A percentile compares a stretch with the other conserved stretches of the same genome.
Evolutionary conservation across 176 grass and related monocot genomes (phyloP).

Genomic region (Bromus sterilis): DNA sequence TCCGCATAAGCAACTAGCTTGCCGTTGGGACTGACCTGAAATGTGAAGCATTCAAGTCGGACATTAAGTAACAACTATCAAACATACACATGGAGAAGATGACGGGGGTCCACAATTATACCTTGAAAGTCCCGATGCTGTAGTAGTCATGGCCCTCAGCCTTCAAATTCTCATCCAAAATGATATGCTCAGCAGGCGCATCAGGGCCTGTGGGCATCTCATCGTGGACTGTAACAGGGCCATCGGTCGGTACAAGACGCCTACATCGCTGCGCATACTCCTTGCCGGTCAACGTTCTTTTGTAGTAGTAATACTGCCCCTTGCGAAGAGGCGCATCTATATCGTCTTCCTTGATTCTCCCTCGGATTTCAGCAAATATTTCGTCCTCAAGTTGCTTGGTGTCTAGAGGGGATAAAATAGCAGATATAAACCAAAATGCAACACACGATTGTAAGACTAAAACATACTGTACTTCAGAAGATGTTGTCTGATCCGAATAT

Average conservation of each 20-base stretch:
- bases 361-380: constrained; percentile 91
- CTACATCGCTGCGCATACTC: constrained; percentile 83
- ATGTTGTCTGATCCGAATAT: not conserved
- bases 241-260: constrained; percentile 29
- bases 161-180: constrained; percentile 89
- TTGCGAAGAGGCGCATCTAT: constrained; percentile 53
- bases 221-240: constrained; percentile 48
- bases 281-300: constrained; percentile 68
- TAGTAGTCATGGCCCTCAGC: constrained; percentile 70
- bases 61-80: not conserved
- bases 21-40: constrained; percentile 78
- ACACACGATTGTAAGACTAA: not conserved
- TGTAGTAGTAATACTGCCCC: constrained; percentile 76
- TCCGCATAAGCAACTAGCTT: constrained; percentile 84
- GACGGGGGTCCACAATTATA: not conserved
- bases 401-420: constrained; percentile 21
- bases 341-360: constrained; percentile 89
- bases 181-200: constrained; percentile 67
- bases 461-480: not conserved
- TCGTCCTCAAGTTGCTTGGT: constrained; percentile 63
- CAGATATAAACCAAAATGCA: not conserved
- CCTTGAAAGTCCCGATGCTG: constrained; percentile 69
- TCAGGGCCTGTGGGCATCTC: constrained; percentile 65
- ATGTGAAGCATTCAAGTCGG: not conserved
- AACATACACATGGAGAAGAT: not conserved